A percentile compares a stretch with the other conserved stretches of the same genome.
Conservation (phyloP, 2,329 filamentous ascomycete species). For the Alternaria arbusti region DNA sequence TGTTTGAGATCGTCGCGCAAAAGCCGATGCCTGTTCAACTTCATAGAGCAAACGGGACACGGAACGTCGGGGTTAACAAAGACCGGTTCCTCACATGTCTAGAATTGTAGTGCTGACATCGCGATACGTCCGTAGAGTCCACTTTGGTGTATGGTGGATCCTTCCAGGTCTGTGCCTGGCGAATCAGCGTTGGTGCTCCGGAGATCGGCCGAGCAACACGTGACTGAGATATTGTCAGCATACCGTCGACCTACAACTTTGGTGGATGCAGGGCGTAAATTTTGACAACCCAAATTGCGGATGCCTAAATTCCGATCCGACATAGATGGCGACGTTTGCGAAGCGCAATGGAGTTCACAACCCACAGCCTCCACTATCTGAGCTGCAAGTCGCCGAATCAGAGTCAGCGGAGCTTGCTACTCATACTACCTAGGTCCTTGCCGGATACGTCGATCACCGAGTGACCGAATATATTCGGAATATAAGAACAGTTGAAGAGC, state of each 20-base stretch:
- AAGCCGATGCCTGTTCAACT: neutral
- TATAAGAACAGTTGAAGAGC: neutral
- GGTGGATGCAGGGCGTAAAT: neutral
- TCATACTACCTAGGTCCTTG: neutral
- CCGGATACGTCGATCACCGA: constrained; percentile 17
- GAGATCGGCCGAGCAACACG: constrained; percentile 4
- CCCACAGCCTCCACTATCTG: neutral
- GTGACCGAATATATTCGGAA: neutral
- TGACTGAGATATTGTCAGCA: constrained; percentile 1
- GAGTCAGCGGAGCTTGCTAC: constrained; percentile 5
- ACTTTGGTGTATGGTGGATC: neutral
- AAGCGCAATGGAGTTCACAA: neutral
- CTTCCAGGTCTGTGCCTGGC: neutral
- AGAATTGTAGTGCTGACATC: neutral
- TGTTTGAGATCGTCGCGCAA: neutral
- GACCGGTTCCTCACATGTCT: neutral
- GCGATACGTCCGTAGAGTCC: neutral
- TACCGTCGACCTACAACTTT: neutral
- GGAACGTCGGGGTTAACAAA: neutral
- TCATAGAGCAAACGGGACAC: too few species aligned
- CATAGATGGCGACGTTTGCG: neutral
- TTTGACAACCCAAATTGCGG: neutral
- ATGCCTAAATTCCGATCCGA: neutral
- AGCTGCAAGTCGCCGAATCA: constrained; percentile 3
- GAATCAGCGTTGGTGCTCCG: neutral